Conservation (phyloP, 208 protist species). For the Trypanosoma avium region DNA sequence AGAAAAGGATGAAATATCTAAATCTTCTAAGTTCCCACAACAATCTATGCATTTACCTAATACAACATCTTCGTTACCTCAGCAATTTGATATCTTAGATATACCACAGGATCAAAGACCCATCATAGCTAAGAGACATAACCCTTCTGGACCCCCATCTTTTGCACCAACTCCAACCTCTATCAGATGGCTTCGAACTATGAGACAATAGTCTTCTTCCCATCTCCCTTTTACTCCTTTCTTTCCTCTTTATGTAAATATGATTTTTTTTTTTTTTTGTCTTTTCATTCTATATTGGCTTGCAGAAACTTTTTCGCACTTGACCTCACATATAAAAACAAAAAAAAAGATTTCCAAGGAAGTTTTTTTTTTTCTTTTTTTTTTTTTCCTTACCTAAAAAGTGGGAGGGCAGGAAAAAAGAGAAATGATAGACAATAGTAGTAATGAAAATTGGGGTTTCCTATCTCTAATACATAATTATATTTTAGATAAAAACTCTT, state of each 20-base stretch:
- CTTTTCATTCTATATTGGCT: slow-evolving; percentile 13
- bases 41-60: background rate
- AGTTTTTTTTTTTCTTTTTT: background rate
- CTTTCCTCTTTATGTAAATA: slow-evolving; percentile 10
- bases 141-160: slow-evolving; percentile 9
- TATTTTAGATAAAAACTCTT: too few species aligned
- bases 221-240: too few species aligned
- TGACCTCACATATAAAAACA: background rate
- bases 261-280: slow-evolving; percentile 2
- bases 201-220: too few species aligned
- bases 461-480: too few species aligned
- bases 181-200: slow-evolving; percentile 7
- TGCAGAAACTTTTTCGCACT: too few species aligned
- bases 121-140: slow-evolving; percentile 1
- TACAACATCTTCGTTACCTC: background rate
- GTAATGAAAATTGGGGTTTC: too few species aligned
- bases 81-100: background rate
- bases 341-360: too few species aligned
- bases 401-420: too few species aligned
- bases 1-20: background rate
- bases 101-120: slow-evolving; percentile 4
- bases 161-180: slow-evolving; percentile 24
- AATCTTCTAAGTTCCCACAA: background rate
- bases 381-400: too few species aligned
- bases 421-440: too few species aligned